Percentiles rank a stretch among this genome's conserved stretches.
These are phyloP conservation scores for Isabelozyma pseudorhagii DNA, from an alignment of 805 yeast genomes.

Conservation along the genomic window DNA sequence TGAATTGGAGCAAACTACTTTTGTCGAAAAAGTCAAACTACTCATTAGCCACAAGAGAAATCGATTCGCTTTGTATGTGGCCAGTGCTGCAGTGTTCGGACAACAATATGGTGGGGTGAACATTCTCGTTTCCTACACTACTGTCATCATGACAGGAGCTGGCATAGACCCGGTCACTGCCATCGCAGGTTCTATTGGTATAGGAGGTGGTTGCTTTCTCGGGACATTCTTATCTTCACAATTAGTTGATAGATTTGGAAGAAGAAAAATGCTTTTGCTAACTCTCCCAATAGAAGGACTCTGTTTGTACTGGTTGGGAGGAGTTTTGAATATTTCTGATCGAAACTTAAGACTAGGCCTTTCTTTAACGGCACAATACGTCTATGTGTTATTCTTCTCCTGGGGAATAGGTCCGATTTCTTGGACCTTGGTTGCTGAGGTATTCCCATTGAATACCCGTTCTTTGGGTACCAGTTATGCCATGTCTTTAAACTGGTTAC, in stretches of 20 bases:
- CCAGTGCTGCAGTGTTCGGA: constrained; percentile 9
- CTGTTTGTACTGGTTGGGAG: constrained; percentile 22
- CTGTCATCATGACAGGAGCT: constrained; percentile 5
- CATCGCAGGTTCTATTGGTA: constrained; percentile 7
- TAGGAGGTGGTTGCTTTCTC: constrained; percentile 5
- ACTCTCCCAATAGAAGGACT: constrained; percentile 20
- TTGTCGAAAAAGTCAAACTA: neutral
- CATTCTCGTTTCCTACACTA: constrained; percentile 6
- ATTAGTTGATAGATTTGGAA: constrained; percentile 20
- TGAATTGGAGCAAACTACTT: constrained; percentile 1
- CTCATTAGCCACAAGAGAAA: constrained; percentile 5
- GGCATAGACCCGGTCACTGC: constrained; percentile 5
- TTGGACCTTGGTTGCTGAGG: constrained; percentile 7
- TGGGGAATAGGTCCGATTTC: constrained; percentile 24
- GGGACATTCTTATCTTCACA: constrained; percentile 19
- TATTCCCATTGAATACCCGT: constrained; percentile 3
- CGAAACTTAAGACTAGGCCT: constrained; percentile 14
- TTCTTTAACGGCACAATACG: constrained; percentile 18
- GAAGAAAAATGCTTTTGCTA: constrained; percentile 19
- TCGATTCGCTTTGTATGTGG: constrained; percentile 8
- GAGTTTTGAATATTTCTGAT: constrained; percentile 15
- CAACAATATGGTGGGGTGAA: constrained; percentile 16
- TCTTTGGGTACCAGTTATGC: constrained; percentile 4
- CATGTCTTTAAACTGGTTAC: constrained; percentile 4
- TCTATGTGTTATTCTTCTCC: constrained; percentile 17